Evolutionary conservation across 495 filamentous ascomycete genomes (phyloP), one percentile per base, ranked within the genome.

Genomic region (Venustampulla echinocandica): DNA sequence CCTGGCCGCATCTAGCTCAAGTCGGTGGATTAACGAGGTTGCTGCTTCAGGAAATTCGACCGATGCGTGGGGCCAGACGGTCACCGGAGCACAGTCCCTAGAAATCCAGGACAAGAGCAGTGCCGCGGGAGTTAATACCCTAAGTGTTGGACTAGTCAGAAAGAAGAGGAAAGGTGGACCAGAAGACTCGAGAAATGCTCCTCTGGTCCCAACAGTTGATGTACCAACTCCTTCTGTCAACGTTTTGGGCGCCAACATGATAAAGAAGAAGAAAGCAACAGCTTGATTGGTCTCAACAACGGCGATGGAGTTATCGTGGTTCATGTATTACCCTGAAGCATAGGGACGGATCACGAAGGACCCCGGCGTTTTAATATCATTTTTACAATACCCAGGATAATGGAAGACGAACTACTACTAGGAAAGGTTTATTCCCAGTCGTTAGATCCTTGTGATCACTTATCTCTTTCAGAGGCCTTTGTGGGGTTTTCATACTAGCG

Each of bases 201-300:
- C 24, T 38, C 4, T 20, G 42, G 44, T 20, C 36, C 37, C 17
- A 20, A 10, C 38, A 13, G 39, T 24, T 32, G 6, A 3, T 23
- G 14, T 36, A 18, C 11, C 21, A 17, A 46, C 51, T 19, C 50
- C 65, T n/a, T 59, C 62, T 10, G 71, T 80, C 42, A 84, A 82
- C 53, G 61, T 79, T 42, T 70, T 85, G 9, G 66, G 67, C 32
- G 70, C 67, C 18, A 72, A 69, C 1, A 56, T 86, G 54, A 64
- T 88, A 22, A 67, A 79, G 49, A 89, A 82, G 60, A 87, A 84
- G 60, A n/a, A n/a, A n/a, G n/a, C n/a, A n/a, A n/a, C n/a, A n/a
- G n/a, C n/a, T n/a, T n/a, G n/a, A n/a, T n/a, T n/a, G n/a, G n/a
- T n/a, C n/a, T n/a, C n/a, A n/a, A n/a, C n/a, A n/a, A 19, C 24